A percentile compares a stretch with the other conserved stretches of the same genome.
Evolutionary conservation across 768 basidiomycete genomes (phyloP).

Genomic region (Podaxis carcinomalis): DNA sequence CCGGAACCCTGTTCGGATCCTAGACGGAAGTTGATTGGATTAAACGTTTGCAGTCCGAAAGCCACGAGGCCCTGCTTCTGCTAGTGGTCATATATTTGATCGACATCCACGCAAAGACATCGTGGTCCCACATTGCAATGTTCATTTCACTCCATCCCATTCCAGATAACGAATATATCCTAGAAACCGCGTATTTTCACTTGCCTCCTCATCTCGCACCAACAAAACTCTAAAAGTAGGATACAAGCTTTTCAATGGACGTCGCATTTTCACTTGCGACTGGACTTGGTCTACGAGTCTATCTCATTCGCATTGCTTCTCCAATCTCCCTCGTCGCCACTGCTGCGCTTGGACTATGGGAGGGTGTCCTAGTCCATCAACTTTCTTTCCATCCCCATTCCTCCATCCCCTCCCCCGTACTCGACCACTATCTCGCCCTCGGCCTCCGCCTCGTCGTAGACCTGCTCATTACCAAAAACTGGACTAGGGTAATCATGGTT

Average conservation of each 20-base stretch:
- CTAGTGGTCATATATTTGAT: not conserved
- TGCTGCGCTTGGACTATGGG: conserved; percentile 38
- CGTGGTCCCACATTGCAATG: conserved; percentile 3
- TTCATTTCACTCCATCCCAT: conserved; percentile 1
- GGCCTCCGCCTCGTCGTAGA: conserved; percentile 40
- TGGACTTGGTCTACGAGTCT: conserved; percentile 38
- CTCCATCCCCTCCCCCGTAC: conserved; percentile 21
- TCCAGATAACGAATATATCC: conserved; percentile 8
- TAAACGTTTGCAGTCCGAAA: not conserved
- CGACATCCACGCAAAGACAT: conserved; percentile 8
- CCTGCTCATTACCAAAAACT: conserved; percentile 32
- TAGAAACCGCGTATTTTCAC: not conserved
- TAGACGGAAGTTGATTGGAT: not conserved
- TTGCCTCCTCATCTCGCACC: not conserved
- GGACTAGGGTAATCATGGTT: conserved; percentile 27
- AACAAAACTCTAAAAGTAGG: not conserved
- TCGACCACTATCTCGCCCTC: conserved; percentile 39
- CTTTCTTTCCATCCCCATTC: conserved; percentile 36
- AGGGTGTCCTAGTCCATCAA: conserved; percentile 39
- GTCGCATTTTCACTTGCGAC: conserved; percentile 33
- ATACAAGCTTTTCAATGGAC: conserved; percentile 29
- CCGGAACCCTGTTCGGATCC: not conserved
- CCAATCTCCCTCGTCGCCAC: conserved; percentile 26
- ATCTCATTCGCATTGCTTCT: conserved; percentile 24
- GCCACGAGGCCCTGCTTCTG: conserved; percentile 7